Evolutionary conservation across 169 alveolate genomes (phyloP).

Genomic region (Eimeria maxima): DNA sequence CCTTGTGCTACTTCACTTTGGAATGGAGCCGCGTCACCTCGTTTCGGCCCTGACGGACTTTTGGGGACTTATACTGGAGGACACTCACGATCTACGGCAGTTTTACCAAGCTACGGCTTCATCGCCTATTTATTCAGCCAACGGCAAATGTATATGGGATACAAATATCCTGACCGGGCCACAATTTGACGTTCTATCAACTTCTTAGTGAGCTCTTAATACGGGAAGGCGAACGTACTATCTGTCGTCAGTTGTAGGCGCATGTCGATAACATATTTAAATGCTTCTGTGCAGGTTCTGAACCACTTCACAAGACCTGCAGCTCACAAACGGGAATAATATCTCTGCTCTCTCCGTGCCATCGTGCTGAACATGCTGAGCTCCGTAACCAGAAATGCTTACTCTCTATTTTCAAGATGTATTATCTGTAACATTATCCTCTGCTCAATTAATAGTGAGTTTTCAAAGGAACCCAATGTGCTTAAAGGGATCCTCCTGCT

Average conservation of each 20-base stretch:
- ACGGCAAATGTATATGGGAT: neutral
- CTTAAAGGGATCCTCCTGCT: neutral
- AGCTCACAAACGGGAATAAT: neutral
- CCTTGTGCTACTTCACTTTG: neutral
- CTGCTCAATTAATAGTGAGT: neutral
- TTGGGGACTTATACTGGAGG: neutral
- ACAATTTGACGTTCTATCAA: neutral
- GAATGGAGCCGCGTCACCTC: neutral
- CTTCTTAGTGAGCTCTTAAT: neutral
- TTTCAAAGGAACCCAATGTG: neutral
- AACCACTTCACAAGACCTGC: neutral
- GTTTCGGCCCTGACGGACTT: neutral
- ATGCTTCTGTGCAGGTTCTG: neutral
- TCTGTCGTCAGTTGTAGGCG: neutral
- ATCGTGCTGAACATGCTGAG: neutral
- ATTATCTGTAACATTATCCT: neutral
- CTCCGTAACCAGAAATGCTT: neutral
- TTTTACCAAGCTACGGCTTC: neutral
- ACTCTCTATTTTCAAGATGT: neutral
- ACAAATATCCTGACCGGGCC: neutral
- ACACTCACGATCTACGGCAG: neutral
- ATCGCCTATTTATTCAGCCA: neutral
- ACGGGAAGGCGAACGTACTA: neutral
- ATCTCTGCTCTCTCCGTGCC: neutral
- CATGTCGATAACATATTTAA: neutral